Evolutionary conservation across 73 alveolate species (phyloP).

Genomic region (Blepharisma stoltei): DNA sequence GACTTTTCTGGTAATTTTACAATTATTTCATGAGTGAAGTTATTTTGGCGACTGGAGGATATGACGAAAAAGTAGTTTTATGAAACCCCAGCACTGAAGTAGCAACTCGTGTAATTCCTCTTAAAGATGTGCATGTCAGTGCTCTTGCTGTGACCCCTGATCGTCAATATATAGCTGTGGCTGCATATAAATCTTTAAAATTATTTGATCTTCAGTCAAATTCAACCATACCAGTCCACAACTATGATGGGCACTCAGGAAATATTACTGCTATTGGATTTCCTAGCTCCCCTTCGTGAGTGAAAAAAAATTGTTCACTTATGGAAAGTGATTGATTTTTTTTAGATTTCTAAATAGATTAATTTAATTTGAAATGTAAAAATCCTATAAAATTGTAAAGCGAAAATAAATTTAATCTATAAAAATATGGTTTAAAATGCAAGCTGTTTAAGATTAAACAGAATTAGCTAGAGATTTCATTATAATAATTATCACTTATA

Average conservation of each 20-base stretch:
- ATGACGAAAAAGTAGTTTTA: slow-evolving; percentile 70
- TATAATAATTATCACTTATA: too few species aligned
- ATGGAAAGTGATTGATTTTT: too few species aligned
- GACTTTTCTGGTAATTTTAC: too few species aligned
- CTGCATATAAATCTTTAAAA: slow-evolving; percentile 67
- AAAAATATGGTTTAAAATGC: too few species aligned
- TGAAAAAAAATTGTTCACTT: neutral
- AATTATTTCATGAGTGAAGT: slow-evolving; percentile 30
- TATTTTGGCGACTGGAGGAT: slow-evolving; percentile 83
- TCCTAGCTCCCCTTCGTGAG: too few species aligned
- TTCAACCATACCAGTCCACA: slow-evolving; percentile 49
- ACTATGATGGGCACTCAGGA: slow-evolving; percentile 77
- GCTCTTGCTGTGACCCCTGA: slow-evolving; percentile 74
- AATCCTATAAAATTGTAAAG: too few species aligned
- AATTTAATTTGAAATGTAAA: too few species aligned
- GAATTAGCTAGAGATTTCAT: too few species aligned
- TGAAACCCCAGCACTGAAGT: slow-evolving; percentile 72
- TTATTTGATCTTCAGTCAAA: slow-evolving; percentile 58
- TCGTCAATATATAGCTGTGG: slow-evolving; percentile 67
- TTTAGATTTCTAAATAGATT: too few species aligned
- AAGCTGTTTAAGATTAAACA: too few species aligned
- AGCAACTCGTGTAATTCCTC: slow-evolving; percentile 60
- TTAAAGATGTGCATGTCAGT: slow-evolving; percentile 73
- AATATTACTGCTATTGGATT: slow-evolving; percentile 74
- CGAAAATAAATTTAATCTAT: too few species aligned